Evolutionary conservation across 1,284 basidiomycete genomes (phyloP).

Genomic region (Ganoderma meredithae): DNA sequence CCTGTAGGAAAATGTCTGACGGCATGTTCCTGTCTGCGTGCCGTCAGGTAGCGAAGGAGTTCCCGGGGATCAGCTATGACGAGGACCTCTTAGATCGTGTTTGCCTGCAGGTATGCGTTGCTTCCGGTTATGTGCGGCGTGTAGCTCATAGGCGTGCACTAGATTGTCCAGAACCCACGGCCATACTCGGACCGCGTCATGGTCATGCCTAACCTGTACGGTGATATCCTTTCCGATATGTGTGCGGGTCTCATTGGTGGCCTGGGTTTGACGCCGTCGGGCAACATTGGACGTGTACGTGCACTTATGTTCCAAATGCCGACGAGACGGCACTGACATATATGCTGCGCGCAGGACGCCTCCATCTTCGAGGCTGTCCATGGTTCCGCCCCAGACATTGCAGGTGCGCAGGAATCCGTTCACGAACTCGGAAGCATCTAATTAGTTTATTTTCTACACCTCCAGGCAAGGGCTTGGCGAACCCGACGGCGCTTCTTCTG

Average conservation of each 20-base stretch:
- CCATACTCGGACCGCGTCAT: constrained; percentile 98
- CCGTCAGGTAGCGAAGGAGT: constrained; percentile 96
- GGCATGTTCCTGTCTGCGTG: constrained; percentile 99
- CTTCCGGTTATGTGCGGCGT: constrained; percentile 3
- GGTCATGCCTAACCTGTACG: constrained; percentile 99
- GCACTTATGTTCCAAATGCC: constrained; percentile 6
- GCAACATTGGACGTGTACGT: constrained; percentile 93
- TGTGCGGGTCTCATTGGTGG: constrained; percentile 99
- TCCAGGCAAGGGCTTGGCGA: constrained; percentile 92
- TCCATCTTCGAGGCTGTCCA: constrained; percentile 99
- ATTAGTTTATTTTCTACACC: constrained; percentile 4
- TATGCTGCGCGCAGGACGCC: constrained; percentile 73
- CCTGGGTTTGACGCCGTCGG: constrained; percentile 96
- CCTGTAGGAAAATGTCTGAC: constrained; percentile 95
- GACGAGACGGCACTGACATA: constrained; percentile 17
- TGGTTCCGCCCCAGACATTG: constrained; percentile 92
- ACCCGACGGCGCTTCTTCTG: constrained; percentile 95
- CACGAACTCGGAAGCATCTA: neutral
- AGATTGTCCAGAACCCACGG: constrained; percentile 92
- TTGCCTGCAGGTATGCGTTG: constrained; percentile 80
- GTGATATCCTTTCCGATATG: constrained; percentile 99
- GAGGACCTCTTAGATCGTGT: constrained; percentile 98
- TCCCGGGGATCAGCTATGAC: constrained; percentile 93
- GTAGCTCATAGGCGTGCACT: constrained; percentile 18
- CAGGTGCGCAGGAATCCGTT: constrained; percentile 53